Conservation (phyloP, 192 early-diverging fungal genomes). For the Radiomyces spectabilis region DNA sequence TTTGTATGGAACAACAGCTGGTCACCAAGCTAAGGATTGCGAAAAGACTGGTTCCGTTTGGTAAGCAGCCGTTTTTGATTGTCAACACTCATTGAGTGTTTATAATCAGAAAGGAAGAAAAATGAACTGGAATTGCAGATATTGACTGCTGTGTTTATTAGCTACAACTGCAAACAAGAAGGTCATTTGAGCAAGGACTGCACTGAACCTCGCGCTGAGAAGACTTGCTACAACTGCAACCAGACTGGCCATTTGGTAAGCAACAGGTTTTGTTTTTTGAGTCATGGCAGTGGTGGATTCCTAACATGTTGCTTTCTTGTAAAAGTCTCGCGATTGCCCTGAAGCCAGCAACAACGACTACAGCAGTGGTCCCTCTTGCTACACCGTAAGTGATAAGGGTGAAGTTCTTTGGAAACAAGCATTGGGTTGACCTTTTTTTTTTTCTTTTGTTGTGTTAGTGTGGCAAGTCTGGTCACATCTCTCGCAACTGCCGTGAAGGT, state of each 20-base stretch:
- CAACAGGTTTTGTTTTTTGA: neutral
- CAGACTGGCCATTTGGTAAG: conserved; percentile 42
- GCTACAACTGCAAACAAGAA: conserved; percentile 48
- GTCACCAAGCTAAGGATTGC: conserved; percentile 49
- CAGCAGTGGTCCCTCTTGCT: conserved; percentile 38
- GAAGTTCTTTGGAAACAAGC: neutral
- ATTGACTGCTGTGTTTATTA: conserved; percentile 5
- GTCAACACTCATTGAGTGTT: neutral
- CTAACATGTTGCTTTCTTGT: neutral
- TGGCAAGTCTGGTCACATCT: conserved; percentile 42
- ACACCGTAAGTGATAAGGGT: conserved; percentile 26
- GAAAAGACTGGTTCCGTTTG: conserved; percentile 38
- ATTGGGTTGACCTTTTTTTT: neutral
- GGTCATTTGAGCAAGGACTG: conserved; percentile 35
- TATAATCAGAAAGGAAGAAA: neutral
- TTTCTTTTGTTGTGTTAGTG: conserved; percentile 7
- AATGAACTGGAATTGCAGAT: neutral
- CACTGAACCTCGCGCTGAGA: conserved; percentile 39
- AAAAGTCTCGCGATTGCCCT: conserved; percentile 43
- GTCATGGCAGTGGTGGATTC: neutral
- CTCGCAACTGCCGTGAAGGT: conserved; percentile 42
- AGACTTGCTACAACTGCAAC: conserved; percentile 50
- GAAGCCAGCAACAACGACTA: conserved; percentile 27
- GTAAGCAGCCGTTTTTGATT: conserved; percentile 21
- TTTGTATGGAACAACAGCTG: conserved; percentile 24